Conservation (phyloP, 106 monocot genomes). For the Dendrobium catenatum region DNA sequence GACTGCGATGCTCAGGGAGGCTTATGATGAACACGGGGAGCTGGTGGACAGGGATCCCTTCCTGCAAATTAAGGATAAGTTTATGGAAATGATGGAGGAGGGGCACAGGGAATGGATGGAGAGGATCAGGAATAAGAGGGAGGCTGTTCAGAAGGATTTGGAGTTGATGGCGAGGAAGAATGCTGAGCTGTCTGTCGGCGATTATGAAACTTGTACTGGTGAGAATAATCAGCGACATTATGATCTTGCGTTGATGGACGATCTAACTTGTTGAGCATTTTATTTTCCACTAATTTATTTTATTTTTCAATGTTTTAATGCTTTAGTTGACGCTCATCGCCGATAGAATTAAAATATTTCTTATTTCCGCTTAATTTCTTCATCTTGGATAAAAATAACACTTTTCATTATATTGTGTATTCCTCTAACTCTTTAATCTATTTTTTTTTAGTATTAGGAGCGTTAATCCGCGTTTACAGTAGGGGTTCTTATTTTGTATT, state of each 20-base stretch:
- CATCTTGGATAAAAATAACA: too few species aligned
- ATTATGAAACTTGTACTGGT: background rate
- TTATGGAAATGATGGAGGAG: slow-evolving; percentile 68
- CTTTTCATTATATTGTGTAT: too few species aligned
- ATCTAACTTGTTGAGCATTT: background rate
- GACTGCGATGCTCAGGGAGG: slow-evolving; percentile 85
- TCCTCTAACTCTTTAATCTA: too few species aligned
- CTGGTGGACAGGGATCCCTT: slow-evolving; percentile 72
- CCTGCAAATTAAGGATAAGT: slow-evolving; percentile 73
- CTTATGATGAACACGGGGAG: slow-evolving; percentile 47
- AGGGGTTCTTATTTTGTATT: too few species aligned
- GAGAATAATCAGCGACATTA: background rate
- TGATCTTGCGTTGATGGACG: background rate
- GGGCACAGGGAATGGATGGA: slow-evolving; percentile 62
- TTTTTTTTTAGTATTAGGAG: too few species aligned
- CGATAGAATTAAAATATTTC: background rate
- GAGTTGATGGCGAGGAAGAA: slow-evolving; percentile 27
- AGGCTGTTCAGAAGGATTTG: slow-evolving; percentile 32
- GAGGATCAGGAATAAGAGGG: slow-evolving; percentile 30
- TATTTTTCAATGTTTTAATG: background rate
- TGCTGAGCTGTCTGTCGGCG: slow-evolving; percentile 12
- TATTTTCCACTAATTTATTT: background rate
- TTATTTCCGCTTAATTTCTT: background rate
- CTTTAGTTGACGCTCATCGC: background rate
- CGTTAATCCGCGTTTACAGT: too few species aligned